Conservation (phyloP, 495 filamentous ascomycete genomes). For the Aspergillus olivimuriae region DNA sequence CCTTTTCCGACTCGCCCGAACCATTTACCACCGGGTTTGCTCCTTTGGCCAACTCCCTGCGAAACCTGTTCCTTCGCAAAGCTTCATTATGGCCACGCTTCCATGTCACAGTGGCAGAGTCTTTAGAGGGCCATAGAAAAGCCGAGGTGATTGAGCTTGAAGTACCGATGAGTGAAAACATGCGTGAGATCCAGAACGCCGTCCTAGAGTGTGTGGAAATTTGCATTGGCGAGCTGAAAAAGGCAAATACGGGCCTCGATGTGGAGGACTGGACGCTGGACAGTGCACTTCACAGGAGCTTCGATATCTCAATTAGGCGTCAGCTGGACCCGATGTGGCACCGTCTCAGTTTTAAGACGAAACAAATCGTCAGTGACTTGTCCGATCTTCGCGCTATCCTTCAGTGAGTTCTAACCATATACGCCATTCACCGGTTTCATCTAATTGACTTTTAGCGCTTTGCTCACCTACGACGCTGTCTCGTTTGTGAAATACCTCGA, state of each 20-base stretch:
- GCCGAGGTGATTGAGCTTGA: constrained; percentile 96
- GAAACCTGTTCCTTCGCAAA: constrained; percentile 85
- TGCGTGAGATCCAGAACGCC: constrained; percentile 88
- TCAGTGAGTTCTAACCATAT: constrained; percentile 43
- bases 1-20: constrained; percentile 92
- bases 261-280: constrained; percentile 98
- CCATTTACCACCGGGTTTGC: constrained; percentile 87
- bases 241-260: constrained; percentile 79
- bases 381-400: constrained; percentile 81
- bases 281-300: constrained; percentile 86
- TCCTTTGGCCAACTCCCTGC: constrained; percentile 84
- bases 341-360: constrained; percentile 88
- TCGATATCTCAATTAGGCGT: constrained; percentile 80
- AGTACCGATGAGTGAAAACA: constrained; percentile 91
- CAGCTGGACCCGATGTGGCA: constrained; percentile 98
- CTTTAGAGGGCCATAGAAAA: constrained; percentile 83
- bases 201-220: constrained; percentile 95
- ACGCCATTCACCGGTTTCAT: neutral
- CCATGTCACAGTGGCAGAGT: constrained; percentile 80
- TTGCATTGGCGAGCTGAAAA: constrained; percentile 86
- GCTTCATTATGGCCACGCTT: constrained; percentile 93
- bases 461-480: constrained; percentile 85
- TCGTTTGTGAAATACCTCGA: constrained; percentile 91
- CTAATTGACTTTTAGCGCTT: constrained; percentile 35
- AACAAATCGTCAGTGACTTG: constrained; percentile 86